phyloP scores from a whole-genome alignment of 768 basidiomycete species.

The Postia placenta region DNA sequence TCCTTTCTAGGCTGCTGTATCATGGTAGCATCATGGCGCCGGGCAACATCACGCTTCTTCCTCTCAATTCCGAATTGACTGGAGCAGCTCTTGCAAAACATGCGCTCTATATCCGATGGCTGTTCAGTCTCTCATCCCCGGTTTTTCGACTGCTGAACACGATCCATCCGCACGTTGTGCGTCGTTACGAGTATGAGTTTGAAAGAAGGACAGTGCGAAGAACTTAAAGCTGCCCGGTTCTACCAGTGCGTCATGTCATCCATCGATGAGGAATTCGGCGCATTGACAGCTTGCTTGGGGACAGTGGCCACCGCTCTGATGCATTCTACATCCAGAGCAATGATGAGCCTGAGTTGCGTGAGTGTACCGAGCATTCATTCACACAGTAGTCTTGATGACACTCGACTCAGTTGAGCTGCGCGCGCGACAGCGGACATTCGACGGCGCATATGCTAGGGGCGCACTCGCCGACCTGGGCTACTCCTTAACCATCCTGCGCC shows the following conservation, averaged over 20 bases:
- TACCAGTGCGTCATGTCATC: not conserved
- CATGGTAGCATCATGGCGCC: too few relatives aligned
- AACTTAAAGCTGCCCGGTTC: too few relatives aligned
- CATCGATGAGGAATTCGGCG: not conserved
- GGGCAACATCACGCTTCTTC: too few relatives aligned
- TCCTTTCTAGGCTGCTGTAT: too few relatives aligned
- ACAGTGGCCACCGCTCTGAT: constrained; percentile 27
- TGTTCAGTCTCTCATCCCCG: too few relatives aligned
- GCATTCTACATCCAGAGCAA: constrained; percentile 29
- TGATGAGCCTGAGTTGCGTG: constrained; percentile 21
- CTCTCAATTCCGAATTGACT: too few relatives aligned
- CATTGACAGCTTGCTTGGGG: not conserved
- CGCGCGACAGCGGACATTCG: constrained; percentile 77
- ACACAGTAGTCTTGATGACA: not conserved
- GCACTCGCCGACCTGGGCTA: constrained; percentile 72
- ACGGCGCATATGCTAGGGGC: constrained; percentile 75
- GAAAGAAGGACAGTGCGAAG: too few relatives aligned
- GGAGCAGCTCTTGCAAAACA: too few relatives aligned
- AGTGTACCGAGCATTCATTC: not conserved
- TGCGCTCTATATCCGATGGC: too few relatives aligned
- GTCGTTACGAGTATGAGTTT: too few relatives aligned
- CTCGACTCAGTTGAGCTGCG: constrained; percentile 57
- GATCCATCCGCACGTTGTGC: too few relatives aligned
- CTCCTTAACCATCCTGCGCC: constrained; percentile 63
- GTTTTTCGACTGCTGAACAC: too few relatives aligned